Percentiles rank a stretch among this genome's conserved stretches.
These are phyloP conservation scores for Prunus padus DNA, from an alignment of 306 rosid species.

Conservation along the genomic window DNA sequence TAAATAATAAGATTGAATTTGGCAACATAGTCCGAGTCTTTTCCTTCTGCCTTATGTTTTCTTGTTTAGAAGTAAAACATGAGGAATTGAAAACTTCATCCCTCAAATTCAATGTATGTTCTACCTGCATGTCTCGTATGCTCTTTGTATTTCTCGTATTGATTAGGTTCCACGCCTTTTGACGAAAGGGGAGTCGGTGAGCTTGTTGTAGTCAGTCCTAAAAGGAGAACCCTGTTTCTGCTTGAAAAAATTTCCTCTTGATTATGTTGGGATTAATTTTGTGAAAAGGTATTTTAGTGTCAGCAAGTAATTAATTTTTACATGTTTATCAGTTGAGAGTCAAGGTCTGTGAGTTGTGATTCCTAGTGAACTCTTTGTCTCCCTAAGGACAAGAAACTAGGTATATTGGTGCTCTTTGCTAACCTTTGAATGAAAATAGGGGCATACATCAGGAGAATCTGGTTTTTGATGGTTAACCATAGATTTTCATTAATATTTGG, in stretches of 20 bases:
- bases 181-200: too few species aligned
- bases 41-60: not conserved
- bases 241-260: not conserved
- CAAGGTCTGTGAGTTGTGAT: not conserved
- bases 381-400: not conserved
- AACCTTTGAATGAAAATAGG: not conserved
- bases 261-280: too few species aligned
- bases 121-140: not conserved
- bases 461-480: not conserved
- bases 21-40: not conserved
- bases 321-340: not conserved
- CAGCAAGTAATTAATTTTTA: not conserved
- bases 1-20: not conserved
- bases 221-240: not conserved
- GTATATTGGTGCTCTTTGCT: not conserved
- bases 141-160: too few species aligned
- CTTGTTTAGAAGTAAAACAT: not conserved
- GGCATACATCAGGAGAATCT: not conserved
- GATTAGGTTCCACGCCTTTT: not conserved
- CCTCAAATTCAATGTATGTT: not conserved
- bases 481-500: not conserved
- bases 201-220: too few species aligned
- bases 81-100: not conserved
- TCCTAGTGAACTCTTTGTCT: not conserved
- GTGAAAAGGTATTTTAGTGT: not conserved